A percentile compares a stretch with the other conserved stretches of the same genome.
phyloP scores from a whole-genome alignment of 2,329 filamentous ascomycete species.

The Xylariaceae sp. region DNA sequence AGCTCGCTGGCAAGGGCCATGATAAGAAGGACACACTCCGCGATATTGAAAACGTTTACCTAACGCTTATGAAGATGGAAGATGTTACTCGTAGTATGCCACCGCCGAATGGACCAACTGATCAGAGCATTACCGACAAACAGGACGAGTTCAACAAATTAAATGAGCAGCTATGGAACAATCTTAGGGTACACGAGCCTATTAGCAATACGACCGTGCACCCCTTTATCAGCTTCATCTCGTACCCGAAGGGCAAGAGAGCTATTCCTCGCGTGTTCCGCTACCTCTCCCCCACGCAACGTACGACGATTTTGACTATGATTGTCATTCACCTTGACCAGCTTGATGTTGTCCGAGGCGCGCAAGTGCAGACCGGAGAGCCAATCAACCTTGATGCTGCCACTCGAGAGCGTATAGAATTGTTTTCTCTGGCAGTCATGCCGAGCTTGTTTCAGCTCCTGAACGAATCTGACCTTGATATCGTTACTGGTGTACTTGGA shows the following conservation, averaged over 20 bases:
- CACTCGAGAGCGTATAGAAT: constrained; percentile 88
- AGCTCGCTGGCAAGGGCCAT: constrained; percentile 51
- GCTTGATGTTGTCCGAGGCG: constrained; percentile 86
- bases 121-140: constrained; percentile 72
- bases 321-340: constrained; percentile 92
- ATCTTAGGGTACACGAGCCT: constrained; percentile 91
- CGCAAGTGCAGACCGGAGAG: constrained; percentile 76
- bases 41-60: constrained; percentile 89
- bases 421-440: constrained; percentile 89
- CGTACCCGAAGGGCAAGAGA: constrained; percentile 95
- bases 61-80: constrained; percentile 89
- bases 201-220: constrained; percentile 80
- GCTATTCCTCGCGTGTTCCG: constrained; percentile 94
- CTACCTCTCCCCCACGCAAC: constrained; percentile 89
- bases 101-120: constrained; percentile 66
- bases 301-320: constrained; percentile 94
- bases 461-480: constrained; percentile 87
- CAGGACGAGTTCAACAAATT: constrained; percentile 86
- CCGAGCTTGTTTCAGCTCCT: constrained; percentile 89
- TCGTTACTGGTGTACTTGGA: constrained; percentile 88
- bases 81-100: constrained; percentile 87
- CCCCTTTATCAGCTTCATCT: constrained; percentile 95
- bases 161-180: constrained; percentile 82
- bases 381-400: constrained; percentile 71
- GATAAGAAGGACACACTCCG: constrained; percentile 84